A percentile compares a stretch with the other conserved stretches of the same genome.
Conservation (phyloP, 768 basidiomycete genomes). For the Termitomyces titanicus region DNA sequence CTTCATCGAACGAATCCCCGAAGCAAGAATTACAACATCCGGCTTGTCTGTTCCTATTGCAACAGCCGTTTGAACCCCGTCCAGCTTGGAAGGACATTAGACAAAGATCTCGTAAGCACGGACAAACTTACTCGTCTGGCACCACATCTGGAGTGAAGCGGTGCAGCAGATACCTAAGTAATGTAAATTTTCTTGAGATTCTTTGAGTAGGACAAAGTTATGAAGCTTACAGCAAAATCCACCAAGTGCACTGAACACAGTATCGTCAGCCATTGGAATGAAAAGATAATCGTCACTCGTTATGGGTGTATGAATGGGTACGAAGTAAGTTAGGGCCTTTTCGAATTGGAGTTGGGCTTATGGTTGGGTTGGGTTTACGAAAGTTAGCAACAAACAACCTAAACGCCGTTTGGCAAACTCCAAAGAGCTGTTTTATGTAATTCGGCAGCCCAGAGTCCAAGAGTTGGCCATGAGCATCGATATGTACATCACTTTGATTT, state of each 20-base stretch:
- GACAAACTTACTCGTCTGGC: constrained; percentile 18
- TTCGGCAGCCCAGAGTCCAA: no score
- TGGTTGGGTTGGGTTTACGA: no score
- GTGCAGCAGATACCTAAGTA: constrained; percentile 17
- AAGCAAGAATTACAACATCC: constrained; percentile 48
- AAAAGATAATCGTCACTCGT: neutral
- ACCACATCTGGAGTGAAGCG: constrained; percentile 22
- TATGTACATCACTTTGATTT: no score
- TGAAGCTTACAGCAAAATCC: constrained; percentile 26
- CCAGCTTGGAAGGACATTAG: constrained; percentile 17
- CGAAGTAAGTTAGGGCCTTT: no score
- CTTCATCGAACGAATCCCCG: constrained; percentile 40
- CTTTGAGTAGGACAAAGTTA: neutral
- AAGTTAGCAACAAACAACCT: no score
- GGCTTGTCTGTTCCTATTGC: constrained; percentile 22
- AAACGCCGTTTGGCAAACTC: no score
- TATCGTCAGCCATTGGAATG: constrained; percentile 1
- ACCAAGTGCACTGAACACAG: constrained; percentile 16
- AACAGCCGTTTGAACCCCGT: constrained; percentile 30
- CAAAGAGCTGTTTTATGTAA: no score
- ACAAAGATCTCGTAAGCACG: neutral
- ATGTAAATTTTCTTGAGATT: neutral
- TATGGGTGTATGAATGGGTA: no score
- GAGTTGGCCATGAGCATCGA: no score
- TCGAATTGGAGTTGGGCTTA: no score